Evolutionary conservation across 2,329 filamentous ascomycete species (phyloP).

Genomic region (Catunica adiposa): DNA sequence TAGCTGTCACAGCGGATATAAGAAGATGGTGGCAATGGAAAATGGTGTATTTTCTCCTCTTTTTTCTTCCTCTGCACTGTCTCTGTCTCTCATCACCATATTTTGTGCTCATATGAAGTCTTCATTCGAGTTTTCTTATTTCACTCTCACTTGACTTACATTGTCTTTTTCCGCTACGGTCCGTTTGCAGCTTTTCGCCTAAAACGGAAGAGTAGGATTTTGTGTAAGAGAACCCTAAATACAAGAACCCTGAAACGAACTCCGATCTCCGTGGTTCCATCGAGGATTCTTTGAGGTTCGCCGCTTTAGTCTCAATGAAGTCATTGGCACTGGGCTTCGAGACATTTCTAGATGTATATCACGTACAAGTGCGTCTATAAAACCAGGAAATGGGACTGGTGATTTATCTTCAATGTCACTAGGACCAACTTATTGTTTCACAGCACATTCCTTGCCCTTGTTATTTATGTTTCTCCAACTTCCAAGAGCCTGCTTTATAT

Average conservation of each 20-base stretch:
- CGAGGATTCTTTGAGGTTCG: neutral
- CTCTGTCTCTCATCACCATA: neutral
- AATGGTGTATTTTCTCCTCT: too few relatives aligned
- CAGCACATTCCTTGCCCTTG: too few relatives aligned
- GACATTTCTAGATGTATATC: too few relatives aligned
- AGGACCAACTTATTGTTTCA: neutral
- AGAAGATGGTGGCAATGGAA: too few relatives aligned
- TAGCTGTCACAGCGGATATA: too few relatives aligned
- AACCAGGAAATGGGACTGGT: too few relatives aligned
- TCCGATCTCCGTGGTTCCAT: neutral
- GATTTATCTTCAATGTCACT: too few relatives aligned
- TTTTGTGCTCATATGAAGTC: neutral
- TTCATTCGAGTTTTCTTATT: too few relatives aligned
- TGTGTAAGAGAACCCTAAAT: neutral
- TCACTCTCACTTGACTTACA: too few relatives aligned
- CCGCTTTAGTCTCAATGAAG: neutral
- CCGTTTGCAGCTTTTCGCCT: neutral
- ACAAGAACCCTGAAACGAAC: neutral
- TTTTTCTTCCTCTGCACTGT: too few relatives aligned
- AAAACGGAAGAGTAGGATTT: neutral
- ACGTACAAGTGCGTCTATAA: too few relatives aligned
- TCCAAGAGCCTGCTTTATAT: too few relatives aligned
- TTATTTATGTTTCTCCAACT: neutral
- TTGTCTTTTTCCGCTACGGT: neutral
- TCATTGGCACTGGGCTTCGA: neutral